Base-by-base conservation (phyloP, 2,329 filamentous ascomycete genomes). In the Pestalotiopsis sp. region DNA sequence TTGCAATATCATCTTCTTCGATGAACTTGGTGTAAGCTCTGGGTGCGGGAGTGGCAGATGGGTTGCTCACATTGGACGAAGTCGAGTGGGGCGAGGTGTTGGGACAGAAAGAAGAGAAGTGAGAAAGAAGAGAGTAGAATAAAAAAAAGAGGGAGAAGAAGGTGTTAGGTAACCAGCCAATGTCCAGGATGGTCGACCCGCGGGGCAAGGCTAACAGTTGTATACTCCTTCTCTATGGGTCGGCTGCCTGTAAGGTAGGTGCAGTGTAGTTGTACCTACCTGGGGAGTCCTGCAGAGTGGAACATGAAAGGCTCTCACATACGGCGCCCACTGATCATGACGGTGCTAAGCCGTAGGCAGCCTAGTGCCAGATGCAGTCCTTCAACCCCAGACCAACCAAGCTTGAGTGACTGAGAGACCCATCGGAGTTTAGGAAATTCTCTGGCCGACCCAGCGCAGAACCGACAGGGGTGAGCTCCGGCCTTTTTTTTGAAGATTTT, bases 351-450 rank as follows among this genome's bases (percentile, higher is more conserved):
- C 60, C 4, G 13, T 11, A 17, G 6, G 11, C 14, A 20, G 13
- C 3, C 31, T 62, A 62, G 60, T 36, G 13, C 20, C 66, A 27
- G n/a, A 45, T n/a, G 45, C 66, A 31, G 6, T 36, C 17, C 9
- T 14, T 13, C 49, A 41, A 45, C 52, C 23, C 13, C 31, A 27
- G 14, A 23, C 23, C 57, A 12, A 45, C 14, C 14, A 52, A 23
- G 20, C 20, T 23, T 23, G 20, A 23, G 45, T n/a, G 45, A 52
- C 2, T 52, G 57, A 31, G 56, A 13, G 45, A 52, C 68, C 41
- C n/a, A 62, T 72, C 75, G 75, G 75, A 74, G 70, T 67, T 71
- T 70, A 67, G 70, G 68, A 75, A 76, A 74, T 76, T 75, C 74
- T 75, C 68, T 69, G 59, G 64, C 74, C 73, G 75, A 75, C 61